phyloP scores from a whole-genome alignment of 345 rosid species.

The Rubroshorea leprosula region DNA sequence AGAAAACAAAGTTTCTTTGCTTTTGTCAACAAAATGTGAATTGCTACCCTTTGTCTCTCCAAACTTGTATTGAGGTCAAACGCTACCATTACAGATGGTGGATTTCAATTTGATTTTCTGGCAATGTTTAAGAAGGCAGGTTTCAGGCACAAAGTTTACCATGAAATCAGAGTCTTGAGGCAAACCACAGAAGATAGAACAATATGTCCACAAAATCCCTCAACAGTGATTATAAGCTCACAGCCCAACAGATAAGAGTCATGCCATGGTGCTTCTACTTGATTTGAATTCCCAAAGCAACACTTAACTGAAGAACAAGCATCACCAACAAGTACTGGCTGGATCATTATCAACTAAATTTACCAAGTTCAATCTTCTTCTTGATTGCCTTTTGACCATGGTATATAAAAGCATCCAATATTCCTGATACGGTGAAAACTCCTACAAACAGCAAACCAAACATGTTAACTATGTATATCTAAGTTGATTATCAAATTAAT shows the following conservation, averaged over 20 bases:
- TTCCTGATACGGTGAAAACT: conserved; percentile 86
- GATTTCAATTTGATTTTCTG: too few relatives aligned
- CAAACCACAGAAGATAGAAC: conserved; percentile 12
- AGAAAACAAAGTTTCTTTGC: too few relatives aligned
- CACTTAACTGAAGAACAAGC: neutral
- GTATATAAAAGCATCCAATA: conserved; percentile 78
- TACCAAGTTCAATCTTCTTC: conserved; percentile 95
- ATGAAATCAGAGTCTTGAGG: conserved; percentile 12
- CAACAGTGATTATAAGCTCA: neutral
- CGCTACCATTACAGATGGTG: too few relatives aligned
- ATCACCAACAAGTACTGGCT: neutral
- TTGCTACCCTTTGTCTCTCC: too few relatives aligned
- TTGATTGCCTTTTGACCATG: conserved; percentile 93
- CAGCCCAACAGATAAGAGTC: neutral
- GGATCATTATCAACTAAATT: conserved; percentile 56
- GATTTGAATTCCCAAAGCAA: neutral
- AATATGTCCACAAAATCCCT: conserved; percentile 11
- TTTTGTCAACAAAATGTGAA: too few relatives aligned
- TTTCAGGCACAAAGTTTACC: conserved; percentile 3
- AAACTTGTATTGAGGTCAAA: too few relatives aligned
- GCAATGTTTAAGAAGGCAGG: conserved; percentile 1
- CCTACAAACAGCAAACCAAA: conserved; percentile 29
- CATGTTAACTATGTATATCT: neutral
- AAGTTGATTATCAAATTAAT: neutral
- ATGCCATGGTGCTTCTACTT: neutral